Base-by-base conservation (phyloP, 2,329 filamentous ascomycete species). In the Dryadomyces sulphureus region DNA sequence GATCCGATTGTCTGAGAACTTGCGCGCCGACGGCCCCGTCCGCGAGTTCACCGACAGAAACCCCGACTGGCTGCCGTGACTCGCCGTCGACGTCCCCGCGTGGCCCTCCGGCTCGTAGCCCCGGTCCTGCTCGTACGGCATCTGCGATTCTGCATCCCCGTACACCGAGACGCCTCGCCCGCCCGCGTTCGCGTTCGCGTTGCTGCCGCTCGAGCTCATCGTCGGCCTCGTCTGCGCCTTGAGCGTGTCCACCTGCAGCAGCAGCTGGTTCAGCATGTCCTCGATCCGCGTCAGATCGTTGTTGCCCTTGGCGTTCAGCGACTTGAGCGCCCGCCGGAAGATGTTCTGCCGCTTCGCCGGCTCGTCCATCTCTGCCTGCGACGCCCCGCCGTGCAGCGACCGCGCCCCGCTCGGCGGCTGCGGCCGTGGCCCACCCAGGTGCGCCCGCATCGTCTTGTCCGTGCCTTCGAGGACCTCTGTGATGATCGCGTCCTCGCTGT, bases 311-410 rank as follows among this genome's bases (percentile, higher is more conserved):
- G 83, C 75, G 55, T 87, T 87, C 43, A 98, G 69, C 3, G 89
- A 89, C 60, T 93, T 90, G 43, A 98, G 70, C n/a, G 92, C 92
- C 51, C 90, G 80, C 56, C 83, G 84, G 66, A 96, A 92, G n/a
- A 98, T 76, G 58, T 87, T 94, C 63, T 87, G 84, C 59, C 87
- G 88, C 74, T 95, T 95, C 39, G 75, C 71, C 20, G 81, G 69
- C 20, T 79, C 75, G 35, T 80, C 76, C 20, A 66, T 73, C 41
- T 72, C 73, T 5, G 69, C 65, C 51, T 76, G 72, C 8, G 76
- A 79, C 19, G 64, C 63, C 41, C 59, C 61, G 43, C 66, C 73
- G 49, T 75, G 72, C 22, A 77, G 55, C 4, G 75, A 78, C 49
- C 82, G 75, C 21, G 80, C 67, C 11, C 42, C 49, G 42, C 76